phyloP scores from a whole-genome alignment of 768 basidiomycete genomes.

The Amanita thiersii region DNA sequence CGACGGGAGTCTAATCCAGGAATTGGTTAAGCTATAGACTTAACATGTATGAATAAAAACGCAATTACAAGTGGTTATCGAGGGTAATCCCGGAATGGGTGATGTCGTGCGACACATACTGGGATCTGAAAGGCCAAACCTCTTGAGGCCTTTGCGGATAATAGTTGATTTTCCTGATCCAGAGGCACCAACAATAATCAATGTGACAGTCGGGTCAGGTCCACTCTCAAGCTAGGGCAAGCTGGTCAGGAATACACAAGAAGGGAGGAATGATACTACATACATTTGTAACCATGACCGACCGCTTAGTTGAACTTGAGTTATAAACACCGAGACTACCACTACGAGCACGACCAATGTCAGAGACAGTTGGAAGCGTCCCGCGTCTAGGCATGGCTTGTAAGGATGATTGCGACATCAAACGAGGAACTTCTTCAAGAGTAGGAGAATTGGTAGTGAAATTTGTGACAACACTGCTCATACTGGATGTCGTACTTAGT shows the following conservation, averaged over 20 bases:
- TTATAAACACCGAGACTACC: slow-evolving; percentile 50
- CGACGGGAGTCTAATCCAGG: slow-evolving; percentile 23
- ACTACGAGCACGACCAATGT: slow-evolving; percentile 44
- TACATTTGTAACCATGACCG: slow-evolving; percentile 27
- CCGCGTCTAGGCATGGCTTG: slow-evolving; percentile 25
- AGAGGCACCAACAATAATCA: slow-evolving; percentile 73
- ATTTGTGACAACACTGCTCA: slow-evolving; percentile 28
- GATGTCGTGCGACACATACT: slow-evolving; percentile 14
- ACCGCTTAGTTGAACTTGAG: slow-evolving; percentile 23
- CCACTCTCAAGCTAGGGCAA: slow-evolving; percentile 12
- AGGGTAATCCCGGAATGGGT: background rate
- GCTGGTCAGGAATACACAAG: background rate
- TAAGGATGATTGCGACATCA: slow-evolving; percentile 29
- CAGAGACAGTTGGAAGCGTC: slow-evolving; percentile 13
- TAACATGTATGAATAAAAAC: background rate
- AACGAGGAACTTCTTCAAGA: slow-evolving; percentile 28
- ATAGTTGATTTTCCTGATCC: slow-evolving; percentile 83
- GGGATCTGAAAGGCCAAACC: slow-evolving; percentile 44
- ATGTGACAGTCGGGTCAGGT: slow-evolving; percentile 32
- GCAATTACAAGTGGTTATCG: slow-evolving; percentile 1
- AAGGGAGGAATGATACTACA: slow-evolving; percentile 13
- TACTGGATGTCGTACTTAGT: slow-evolving; percentile 27
- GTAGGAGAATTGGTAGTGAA: slow-evolving; percentile 24
- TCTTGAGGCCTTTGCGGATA: slow-evolving; percentile 68
- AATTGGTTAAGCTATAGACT: background rate